Percentiles rank a stretch among this genome's conserved stretches.
Conservation (phyloP, 192 early-diverging fungal genomes). For the Entophlyctis helioformis region DNA sequence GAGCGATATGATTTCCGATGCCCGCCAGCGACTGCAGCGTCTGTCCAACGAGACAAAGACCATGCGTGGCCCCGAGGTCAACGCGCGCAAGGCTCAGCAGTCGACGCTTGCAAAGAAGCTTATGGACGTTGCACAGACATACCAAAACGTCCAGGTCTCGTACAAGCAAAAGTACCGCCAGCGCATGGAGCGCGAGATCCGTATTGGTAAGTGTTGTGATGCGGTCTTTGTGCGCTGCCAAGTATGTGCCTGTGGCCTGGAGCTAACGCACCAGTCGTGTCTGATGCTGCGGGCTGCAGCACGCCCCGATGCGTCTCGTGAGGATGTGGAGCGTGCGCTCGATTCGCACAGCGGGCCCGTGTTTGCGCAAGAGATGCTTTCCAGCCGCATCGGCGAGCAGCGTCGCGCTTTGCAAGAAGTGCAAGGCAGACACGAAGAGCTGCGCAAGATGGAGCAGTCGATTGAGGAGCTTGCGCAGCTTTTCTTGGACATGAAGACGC, state of each 20-base stretch:
- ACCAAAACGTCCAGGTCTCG: slow-evolving; percentile 18
- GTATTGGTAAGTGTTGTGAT: slow-evolving; percentile 28
- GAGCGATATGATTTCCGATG: slow-evolving; percentile 10
- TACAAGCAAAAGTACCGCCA: slow-evolving; percentile 31
- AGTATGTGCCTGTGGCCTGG: too few species aligned
- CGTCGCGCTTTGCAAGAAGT: slow-evolving; percentile 43
- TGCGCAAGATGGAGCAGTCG: slow-evolving; percentile 37
- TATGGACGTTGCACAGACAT: slow-evolving; percentile 24
- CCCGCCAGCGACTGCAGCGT: slow-evolving; percentile 11
- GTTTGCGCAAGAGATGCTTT: slow-evolving; percentile 48
- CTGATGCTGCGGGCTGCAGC: too few species aligned
- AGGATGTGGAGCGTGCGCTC: slow-evolving; percentile 46
- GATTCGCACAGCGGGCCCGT: slow-evolving; percentile 26
- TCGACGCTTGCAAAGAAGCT: slow-evolving; percentile 24
- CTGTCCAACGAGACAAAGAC: slow-evolving; percentile 13
- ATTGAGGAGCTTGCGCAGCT: slow-evolving; percentile 42
- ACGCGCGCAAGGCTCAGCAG: slow-evolving; percentile 21
- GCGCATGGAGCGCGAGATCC: slow-evolving; percentile 36
- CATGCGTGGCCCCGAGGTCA: slow-evolving; percentile 8
- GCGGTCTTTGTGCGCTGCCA: too few species aligned
- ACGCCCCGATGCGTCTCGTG: slow-evolving; percentile 41
- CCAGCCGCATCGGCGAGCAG: slow-evolving; percentile 32
- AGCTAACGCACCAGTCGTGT: too few species aligned
- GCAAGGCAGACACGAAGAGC: slow-evolving; percentile 48
- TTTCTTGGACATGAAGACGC: slow-evolving; percentile 52